Evolutionary conservation across 73 alveolate genomes (phyloP).

Genomic region (Uronychia binucleata): DNA sequence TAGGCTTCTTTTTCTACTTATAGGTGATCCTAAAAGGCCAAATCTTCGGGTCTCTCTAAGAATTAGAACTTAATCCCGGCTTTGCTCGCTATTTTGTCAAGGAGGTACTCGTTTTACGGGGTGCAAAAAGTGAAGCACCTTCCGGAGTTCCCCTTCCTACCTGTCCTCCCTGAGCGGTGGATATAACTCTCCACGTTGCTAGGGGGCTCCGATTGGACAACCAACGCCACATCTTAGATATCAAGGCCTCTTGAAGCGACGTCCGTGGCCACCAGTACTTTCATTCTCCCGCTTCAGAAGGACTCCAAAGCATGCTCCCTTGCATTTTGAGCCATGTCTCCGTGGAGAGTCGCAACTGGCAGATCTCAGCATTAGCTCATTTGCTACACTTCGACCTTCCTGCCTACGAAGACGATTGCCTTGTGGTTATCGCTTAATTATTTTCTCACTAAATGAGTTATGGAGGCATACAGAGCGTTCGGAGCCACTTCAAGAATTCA

Average conservation of each 20-base stretch:
- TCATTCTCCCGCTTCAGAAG: conserved; percentile 77
- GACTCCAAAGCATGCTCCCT: conserved; percentile 96
- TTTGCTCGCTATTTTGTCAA: conserved; percentile 46
- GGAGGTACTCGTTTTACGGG: conserved; percentile 65
- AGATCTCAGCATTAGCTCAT: conserved; percentile 67
- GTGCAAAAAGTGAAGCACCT: conserved; percentile 75
- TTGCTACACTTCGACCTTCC: conserved; percentile 84
- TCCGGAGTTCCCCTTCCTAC: conserved; percentile 88
- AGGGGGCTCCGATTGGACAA: conserved; percentile 88
- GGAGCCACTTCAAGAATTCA: conserved; percentile 46
- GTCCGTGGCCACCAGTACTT: conserved; percentile 92
- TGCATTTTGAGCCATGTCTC: conserved; percentile 95
- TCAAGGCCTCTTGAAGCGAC: conserved; percentile 95
- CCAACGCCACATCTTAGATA: conserved; percentile 80
- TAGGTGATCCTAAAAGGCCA: background rate
- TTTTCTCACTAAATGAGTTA: conserved; percentile 68
- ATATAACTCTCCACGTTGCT: conserved; percentile 81
- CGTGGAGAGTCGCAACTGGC: conserved; percentile 92
- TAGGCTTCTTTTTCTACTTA: background rate
- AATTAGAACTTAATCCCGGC: conserved; percentile 65
- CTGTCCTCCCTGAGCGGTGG: conserved; percentile 96
- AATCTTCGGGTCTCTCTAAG: conserved; percentile 87
- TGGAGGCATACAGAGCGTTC: too few species aligned
- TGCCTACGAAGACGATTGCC: conserved; percentile 96
- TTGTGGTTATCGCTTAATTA: conserved; percentile 83